Evolutionary conservation across 768 basidiomycete genomes (phyloP).

Genomic region (Chiua virens): DNA sequence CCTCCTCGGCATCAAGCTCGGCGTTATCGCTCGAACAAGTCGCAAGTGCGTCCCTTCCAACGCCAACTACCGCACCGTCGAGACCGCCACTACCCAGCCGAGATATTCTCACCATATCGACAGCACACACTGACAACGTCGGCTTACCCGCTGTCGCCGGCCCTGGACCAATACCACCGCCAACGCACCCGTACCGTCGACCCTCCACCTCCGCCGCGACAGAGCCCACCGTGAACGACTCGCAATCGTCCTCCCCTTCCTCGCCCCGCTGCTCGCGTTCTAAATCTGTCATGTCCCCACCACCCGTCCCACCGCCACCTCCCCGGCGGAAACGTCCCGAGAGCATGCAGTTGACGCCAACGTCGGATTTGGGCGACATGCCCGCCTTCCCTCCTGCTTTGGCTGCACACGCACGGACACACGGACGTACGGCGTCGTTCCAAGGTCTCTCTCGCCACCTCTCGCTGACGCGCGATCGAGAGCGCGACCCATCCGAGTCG

Average conservation of each 20-base stretch:
- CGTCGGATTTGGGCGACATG: constrained; percentile 13
- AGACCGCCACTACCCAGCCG: constrained; percentile 27
- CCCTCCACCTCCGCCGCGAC: constrained; percentile 16
- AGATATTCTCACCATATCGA: constrained; percentile 10
- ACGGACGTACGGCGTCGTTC: constrained; percentile 20
- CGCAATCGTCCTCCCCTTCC: constrained; percentile 24
- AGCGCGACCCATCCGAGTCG: constrained; percentile 18
- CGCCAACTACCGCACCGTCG: constrained; percentile 7
- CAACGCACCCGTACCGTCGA: constrained; percentile 58
- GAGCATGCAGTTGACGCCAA: constrained; percentile 52
- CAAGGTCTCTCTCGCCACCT: constrained; percentile 38
- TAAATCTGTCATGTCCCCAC: constrained; percentile 48
- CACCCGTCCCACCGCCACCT: constrained; percentile 43
- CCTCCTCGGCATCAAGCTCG: constrained; percentile 36
- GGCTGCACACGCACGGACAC: constrained; percentile 11
- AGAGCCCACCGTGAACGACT: constrained; percentile 25
- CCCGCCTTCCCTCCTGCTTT: constrained; percentile 6
- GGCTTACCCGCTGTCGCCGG: constrained; percentile 1
- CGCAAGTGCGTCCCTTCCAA: constrained; percentile 36
- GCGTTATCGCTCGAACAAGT: constrained; percentile 42
- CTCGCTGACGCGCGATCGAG: constrained; percentile 33
- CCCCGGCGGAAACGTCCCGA: constrained; percentile 57
- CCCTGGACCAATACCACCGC: constrained; percentile 41
- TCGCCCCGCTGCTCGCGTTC: constrained; percentile 48
- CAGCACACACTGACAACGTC: constrained; percentile 4